Evolutionary conservation across 2,329 filamentous ascomycete genomes (phyloP), one percentile per base, ranked within the genome.

Genomic region (Microsporum ferrugineum): DNA sequence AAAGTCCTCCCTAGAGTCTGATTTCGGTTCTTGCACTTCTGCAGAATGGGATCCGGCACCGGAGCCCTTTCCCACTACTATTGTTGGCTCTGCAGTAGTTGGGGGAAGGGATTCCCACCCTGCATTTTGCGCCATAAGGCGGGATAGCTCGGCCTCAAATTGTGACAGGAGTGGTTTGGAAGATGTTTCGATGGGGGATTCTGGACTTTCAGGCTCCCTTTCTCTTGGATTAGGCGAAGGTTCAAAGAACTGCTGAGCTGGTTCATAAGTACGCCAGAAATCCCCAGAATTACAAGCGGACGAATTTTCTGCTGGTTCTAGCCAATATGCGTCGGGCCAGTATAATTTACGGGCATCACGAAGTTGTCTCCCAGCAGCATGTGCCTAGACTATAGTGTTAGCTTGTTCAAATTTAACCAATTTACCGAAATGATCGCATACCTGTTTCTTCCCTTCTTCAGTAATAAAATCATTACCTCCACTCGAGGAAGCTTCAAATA

Each of bases 131-230:
- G 47, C 58, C 58, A 76, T 65, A 3, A 76, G 66, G 57, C 66
- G 72, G 33, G 73, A 69, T 65, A 77, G 64, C 60, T 76, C 73
- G 10, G 66, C 68, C 58, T 76, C 74, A 47, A 76, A 76, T 12
- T 72, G 72, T 49, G 70, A 70, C 27, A 77, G 64, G 38, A 76
- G 68, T 23, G 75, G 67, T 59, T 69, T 67, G 23, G 67, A 62
- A 23, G 69, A 65, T 34, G 69, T 63, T 4, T 59, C 58, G 3
- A 68, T 58, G 1, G 66, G 58, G 8, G 66, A 56, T 41, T 62
- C 61, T 27, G 64, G 49, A n/a, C 60, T 63, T n/a, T 66, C 59
- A 33, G 63, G 58, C 10, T 66, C 62, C 51, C 61, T 64, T 61
- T 65, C 58, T 6, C n/a, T 23, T n/a, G 1, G 34, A 17, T 7